Conservation (phyloP, 73 alveolate species). For the Tetrahymena elliotti region DNA sequence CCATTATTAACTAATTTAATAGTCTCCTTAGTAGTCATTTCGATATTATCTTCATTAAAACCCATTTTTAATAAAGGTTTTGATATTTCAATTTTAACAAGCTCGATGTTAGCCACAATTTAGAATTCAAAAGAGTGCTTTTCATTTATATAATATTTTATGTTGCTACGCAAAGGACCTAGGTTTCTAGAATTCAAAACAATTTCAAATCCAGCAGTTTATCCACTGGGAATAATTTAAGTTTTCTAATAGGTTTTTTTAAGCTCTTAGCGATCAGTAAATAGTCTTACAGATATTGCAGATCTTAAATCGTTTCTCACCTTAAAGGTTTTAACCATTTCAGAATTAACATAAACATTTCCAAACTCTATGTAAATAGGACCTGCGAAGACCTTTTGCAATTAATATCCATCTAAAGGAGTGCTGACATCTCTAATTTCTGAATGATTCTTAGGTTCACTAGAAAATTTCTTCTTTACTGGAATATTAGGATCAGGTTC, state of each 20-base stretch:
- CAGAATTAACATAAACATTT: slow-evolving; percentile 80
- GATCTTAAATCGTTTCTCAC: slow-evolving; percentile 89
- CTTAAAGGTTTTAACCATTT: slow-evolving; percentile 76
- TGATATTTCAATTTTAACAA: slow-evolving; percentile 57
- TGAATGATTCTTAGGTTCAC: slow-evolving; percentile 90
- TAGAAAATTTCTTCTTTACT: slow-evolving; percentile 63
- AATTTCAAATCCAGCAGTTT: slow-evolving; percentile 94
- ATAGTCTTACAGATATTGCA: slow-evolving; percentile 81
- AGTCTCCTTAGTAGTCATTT: slow-evolving; percentile 72
- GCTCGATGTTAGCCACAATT: slow-evolving; percentile 86
- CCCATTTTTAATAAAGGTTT: slow-evolving; percentile 52
- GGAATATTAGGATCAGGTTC: slow-evolving; percentile 56
- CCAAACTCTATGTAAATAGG: slow-evolving; percentile 84
- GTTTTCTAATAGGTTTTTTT: slow-evolving; percentile 68
- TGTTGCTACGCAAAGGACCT: slow-evolving; percentile 66
- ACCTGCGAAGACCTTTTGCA: slow-evolving; percentile 88
- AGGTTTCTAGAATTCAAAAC: slow-evolving; percentile 57
- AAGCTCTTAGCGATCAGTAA: slow-evolving; percentile 73
- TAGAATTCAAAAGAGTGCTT: slow-evolving; percentile 77
- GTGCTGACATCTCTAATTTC: slow-evolving; percentile 92
- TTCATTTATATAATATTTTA: slow-evolving; percentile 88
- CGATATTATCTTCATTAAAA: slow-evolving; percentile 84
- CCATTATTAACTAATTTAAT: slow-evolving; percentile 84
- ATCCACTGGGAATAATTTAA: slow-evolving; percentile 93
- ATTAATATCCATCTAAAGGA: slow-evolving; percentile 81